These are phyloP conservation scores for Malus sylvestris DNA, from an alignment of 306 rosid species.

Conservation along the genomic window DNA sequence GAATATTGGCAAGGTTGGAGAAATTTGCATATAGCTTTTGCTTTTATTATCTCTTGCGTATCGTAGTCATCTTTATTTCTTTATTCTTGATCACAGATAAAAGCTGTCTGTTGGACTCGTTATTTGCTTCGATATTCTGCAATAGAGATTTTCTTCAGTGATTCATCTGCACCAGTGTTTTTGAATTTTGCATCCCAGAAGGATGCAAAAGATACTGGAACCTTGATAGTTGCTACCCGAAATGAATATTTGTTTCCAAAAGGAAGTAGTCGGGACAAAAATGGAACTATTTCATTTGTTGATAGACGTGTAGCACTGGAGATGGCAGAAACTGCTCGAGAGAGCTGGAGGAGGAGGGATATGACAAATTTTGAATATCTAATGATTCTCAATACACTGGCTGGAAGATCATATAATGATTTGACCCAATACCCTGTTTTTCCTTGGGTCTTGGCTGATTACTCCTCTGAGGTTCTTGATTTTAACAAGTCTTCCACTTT, in stretches of 20 bases:
- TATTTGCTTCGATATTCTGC: conserved; percentile 92
- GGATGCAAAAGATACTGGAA: conserved; percentile 89
- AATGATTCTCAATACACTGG: conserved; percentile 86
- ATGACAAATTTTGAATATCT: conserved; percentile 91
- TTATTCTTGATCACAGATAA: conserved; percentile 48
- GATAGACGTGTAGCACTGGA: conserved; percentile 81
- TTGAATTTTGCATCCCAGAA: conserved; percentile 74
- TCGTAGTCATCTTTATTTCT: conserved; percentile 4
- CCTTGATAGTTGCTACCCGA: conserved; percentile 71
- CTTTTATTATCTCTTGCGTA: neutral
- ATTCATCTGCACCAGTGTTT: conserved; percentile 86
- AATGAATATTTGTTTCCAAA: conserved; percentile 77
- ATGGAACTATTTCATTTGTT: conserved; percentile 73
- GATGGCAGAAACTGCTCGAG: conserved; percentile 87
- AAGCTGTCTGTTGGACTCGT: conserved; percentile 90
- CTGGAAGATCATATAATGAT: conserved; percentile 96
- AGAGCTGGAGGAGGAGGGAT: conserved; percentile 95
- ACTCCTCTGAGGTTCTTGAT: conserved; percentile 91
- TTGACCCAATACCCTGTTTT: conserved; percentile 95
- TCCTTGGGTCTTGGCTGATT: conserved; percentile 96
- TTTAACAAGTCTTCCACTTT: conserved; percentile 88
- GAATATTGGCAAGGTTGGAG: conserved; percentile 76
- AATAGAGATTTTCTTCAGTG: conserved; percentile 79
- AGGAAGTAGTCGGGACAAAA: conserved; percentile 77
- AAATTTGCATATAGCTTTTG: conserved; percentile 19